Evolutionary conservation across 768 basidiomycete genomes (phyloP).

Genomic region (Zangia roseola): DNA sequence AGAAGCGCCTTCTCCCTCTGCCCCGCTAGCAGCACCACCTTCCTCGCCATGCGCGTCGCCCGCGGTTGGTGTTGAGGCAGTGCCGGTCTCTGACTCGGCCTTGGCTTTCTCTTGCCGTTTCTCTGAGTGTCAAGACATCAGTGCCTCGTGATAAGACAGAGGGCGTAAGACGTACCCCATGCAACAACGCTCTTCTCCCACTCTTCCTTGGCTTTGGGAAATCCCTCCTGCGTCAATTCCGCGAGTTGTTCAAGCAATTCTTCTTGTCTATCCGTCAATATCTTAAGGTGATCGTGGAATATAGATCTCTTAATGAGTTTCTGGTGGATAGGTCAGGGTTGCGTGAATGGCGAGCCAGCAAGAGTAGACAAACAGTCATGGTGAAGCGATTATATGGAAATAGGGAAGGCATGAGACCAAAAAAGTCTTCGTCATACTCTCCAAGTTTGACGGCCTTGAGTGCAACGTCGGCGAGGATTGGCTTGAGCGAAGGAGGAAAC

Average conservation of each 20-base stretch:
- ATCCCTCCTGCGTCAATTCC: slow-evolving; percentile 60
- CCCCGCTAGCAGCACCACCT: slow-evolving; percentile 25
- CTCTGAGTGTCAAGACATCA: slow-evolving; percentile 31
- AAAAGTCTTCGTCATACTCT: slow-evolving; percentile 92
- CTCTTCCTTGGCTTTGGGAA: slow-evolving; percentile 68
- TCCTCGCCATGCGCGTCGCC: slow-evolving; percentile 33
- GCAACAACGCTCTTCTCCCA: slow-evolving; percentile 66
- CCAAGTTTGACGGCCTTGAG: slow-evolving; percentile 77
- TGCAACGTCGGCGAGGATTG: slow-evolving; percentile 66
- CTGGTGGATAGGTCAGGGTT: slow-evolving; percentile 37
- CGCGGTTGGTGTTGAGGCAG: slow-evolving; percentile 29
- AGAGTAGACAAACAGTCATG: slow-evolving; percentile 62
- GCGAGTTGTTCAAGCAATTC: slow-evolving; percentile 63
- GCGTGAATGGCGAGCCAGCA: not conserved
- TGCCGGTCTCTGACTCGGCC: slow-evolving; percentile 32
- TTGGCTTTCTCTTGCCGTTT: slow-evolving; percentile 58
- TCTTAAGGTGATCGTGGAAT: slow-evolving; percentile 66
- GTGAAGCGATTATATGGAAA: slow-evolving; percentile 97
- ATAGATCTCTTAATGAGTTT: slow-evolving; percentile 94
- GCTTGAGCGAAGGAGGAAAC: slow-evolving; percentile 83
- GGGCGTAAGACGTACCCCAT: slow-evolving; percentile 54
- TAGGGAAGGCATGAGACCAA: slow-evolving; percentile 79
- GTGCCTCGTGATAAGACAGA: not conserved
- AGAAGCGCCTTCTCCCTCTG: slow-evolving; percentile 23
- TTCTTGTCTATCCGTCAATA: slow-evolving; percentile 68